Evolutionary conservation across 2,329 filamentous ascomycete species (phyloP).

Genomic region (Ophiostoma quercus): DNA sequence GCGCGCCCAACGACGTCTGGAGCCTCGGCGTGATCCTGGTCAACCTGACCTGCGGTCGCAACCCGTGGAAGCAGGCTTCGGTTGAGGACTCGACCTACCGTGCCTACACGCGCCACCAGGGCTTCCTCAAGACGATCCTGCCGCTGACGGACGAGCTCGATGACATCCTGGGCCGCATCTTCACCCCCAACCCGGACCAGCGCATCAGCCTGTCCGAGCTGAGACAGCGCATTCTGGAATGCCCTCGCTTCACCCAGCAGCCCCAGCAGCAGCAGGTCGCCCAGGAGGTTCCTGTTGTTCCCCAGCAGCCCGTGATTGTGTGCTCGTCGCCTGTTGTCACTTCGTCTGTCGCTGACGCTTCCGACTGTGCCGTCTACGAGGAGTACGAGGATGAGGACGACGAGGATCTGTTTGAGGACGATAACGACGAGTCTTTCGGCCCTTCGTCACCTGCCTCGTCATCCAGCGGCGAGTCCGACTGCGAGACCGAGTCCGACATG

Average conservation of each 20-base stretch:
- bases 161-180: slow-evolving; percentile 78
- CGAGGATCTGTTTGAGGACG: slow-evolving; percentile 28
- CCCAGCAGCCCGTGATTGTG: slow-evolving; percentile 31
- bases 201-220: slow-evolving; percentile 79
- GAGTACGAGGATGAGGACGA: slow-evolving; percentile 30
- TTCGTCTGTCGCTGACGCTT: neutral
- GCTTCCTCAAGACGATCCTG: slow-evolving; percentile 88
- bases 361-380: slow-evolving; percentile 19
- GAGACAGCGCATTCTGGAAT: slow-evolving; percentile 68
- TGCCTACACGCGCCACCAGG: slow-evolving; percentile 76
- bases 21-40: slow-evolving; percentile 96
- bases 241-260: slow-evolving; percentile 61
- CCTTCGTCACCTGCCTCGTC: slow-evolving; percentile 32
- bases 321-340: neutral
- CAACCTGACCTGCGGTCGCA: slow-evolving; percentile 94
- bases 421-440: slow-evolving; percentile 39
- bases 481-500: slow-evolving; percentile 12
- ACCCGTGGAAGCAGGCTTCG: slow-evolving; percentile 97
- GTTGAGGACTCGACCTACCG: slow-evolving; percentile 91
- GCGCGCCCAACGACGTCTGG: slow-evolving; percentile 95
- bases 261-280: slow-evolving; percentile 35
- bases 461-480: slow-evolving; percentile 3
- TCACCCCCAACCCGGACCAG: slow-evolving; percentile 76
- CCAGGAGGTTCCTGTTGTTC: slow-evolving; percentile 35
- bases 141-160: slow-evolving; percentile 87